phyloP scores from a whole-genome alignment of 2,329 filamentous ascomycete genomes.

The Aspergillus sp. region DNA sequence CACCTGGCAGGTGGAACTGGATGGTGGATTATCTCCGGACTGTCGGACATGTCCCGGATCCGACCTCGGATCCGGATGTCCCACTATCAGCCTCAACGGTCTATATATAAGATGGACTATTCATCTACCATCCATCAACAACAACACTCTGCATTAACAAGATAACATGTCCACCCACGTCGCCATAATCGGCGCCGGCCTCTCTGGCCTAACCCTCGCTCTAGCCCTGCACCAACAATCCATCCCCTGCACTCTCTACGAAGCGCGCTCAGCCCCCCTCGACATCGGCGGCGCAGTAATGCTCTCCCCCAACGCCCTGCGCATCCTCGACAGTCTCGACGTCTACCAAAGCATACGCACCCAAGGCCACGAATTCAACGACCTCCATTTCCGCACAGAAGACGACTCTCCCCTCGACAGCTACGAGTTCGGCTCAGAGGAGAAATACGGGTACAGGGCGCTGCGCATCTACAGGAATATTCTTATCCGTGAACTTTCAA shows the following conservation, averaged over 20 bases:
- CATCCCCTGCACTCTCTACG: slow-evolving; percentile 55
- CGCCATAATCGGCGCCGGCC: slow-evolving; percentile 51
- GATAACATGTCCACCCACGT: slow-evolving; percentile 16
- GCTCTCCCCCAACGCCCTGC: slow-evolving; percentile 60
- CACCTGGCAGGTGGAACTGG: too few relatives aligned
- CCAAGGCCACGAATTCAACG: slow-evolving; percentile 54
- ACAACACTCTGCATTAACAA: too few relatives aligned
- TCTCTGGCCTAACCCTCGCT: slow-evolving; percentile 56
- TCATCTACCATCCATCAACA: too few relatives aligned
- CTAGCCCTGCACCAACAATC: slow-evolving; percentile 54
- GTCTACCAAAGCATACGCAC: slow-evolving; percentile 49
- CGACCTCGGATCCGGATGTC: too few relatives aligned
- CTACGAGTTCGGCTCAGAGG: slow-evolving; percentile 51
- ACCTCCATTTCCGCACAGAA: slow-evolving; percentile 46
- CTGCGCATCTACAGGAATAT: slow-evolving; percentile 56
- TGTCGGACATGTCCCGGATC: too few relatives aligned
- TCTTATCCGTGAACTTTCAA: slow-evolving; percentile 52
- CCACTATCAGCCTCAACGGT: too few relatives aligned
- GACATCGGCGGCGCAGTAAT: slow-evolving; percentile 58
- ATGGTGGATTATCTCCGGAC: too few relatives aligned
- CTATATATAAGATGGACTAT: too few relatives aligned
- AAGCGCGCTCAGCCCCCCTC: slow-evolving; percentile 46
- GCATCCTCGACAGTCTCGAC: slow-evolving; percentile 52
- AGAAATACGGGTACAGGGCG: slow-evolving; percentile 54
- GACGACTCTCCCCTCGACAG: slow-evolving; percentile 36